These are phyloP conservation scores for Hypericum androsaemum DNA, from an alignment of 345 rosid species.

Conservation along the genomic window DNA sequence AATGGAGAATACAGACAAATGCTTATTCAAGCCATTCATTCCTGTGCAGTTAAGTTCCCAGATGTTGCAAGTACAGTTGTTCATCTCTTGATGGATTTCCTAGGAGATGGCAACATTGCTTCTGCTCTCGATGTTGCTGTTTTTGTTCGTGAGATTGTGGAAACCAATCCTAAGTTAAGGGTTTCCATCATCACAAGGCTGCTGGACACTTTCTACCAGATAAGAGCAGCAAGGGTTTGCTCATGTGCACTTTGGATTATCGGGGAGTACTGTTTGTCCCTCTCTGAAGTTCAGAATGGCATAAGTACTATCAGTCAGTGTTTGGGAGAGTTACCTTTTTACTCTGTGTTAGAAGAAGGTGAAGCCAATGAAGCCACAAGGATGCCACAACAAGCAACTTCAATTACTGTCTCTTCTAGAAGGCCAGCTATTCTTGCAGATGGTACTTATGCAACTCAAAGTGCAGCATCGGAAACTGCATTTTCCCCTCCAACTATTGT, in stretches of 20 bases:
- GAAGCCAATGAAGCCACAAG: too few relatives aligned
- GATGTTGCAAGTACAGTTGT: conserved; percentile 93
- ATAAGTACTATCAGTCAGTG: conserved; percentile 73
- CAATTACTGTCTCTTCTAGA: conserved; percentile 57
- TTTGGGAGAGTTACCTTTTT: conserved; percentile 41
- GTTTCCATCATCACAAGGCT: conserved; percentile 84
- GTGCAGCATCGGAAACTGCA: conserved; percentile 88
- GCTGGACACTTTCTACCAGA: conserved; percentile 81
- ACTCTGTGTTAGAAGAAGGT: too few relatives aligned
- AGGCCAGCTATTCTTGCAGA: conserved; percentile 85
- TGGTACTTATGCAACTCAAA: conserved; percentile 86
- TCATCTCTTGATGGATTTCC: conserved; percentile 84
- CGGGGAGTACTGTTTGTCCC: conserved; percentile 81
- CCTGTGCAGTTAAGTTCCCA: conserved; percentile 83
- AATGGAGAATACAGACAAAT: conserved; percentile 85
- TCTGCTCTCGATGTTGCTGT: conserved; percentile 72
- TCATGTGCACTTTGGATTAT: conserved; percentile 89
- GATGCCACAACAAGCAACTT: conserved; percentile 25
- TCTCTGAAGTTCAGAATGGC: conserved; percentile 82
- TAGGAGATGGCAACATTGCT: conserved; percentile 82
- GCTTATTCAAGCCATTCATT: conserved; percentile 90
- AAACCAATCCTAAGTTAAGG: conserved; percentile 71
- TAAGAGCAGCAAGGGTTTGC: conserved; percentile 78
- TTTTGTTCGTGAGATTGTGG: conserved; percentile 79
- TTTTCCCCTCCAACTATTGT: conserved; percentile 66